These are phyloP conservation scores for Schizochytrium sp. DNA, from an alignment of 108 stramenopile genomes.

Conservation along the genomic window DNA sequence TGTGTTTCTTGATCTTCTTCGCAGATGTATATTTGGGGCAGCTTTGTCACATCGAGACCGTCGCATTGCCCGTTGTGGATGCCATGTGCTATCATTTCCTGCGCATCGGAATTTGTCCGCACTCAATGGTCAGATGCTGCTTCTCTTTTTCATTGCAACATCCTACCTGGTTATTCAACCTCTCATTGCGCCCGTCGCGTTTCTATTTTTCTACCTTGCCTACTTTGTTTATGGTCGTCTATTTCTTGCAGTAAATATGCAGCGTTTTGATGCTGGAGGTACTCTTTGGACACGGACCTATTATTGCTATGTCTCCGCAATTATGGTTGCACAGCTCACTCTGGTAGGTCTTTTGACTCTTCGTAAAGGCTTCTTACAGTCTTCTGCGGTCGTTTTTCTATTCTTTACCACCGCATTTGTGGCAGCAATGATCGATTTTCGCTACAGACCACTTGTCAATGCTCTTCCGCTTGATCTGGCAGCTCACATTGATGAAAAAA, in stretches of 20 bases:
- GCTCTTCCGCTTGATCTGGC: conserved; percentile 42
- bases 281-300: conserved; percentile 44
- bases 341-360: conserved; percentile 15
- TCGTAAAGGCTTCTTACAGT: background rate
- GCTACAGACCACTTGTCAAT: conserved; percentile 25
- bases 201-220: conserved; percentile 13
- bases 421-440: conserved; percentile 42
- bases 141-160: conserved; percentile 49
- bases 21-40: conserved; percentile 24
- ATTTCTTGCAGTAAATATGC: conserved; percentile 44
- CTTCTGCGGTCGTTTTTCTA: background rate
- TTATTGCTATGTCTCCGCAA: conserved; percentile 47
- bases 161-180: conserved; percentile 51
- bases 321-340: conserved; percentile 42
- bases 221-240: conserved; percentile 51
- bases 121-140: conserved; percentile 51
- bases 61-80: conserved; percentile 7
- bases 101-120: conserved; percentile 29
- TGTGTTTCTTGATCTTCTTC: background rate
- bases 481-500: conserved; percentile 8
- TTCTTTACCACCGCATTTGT: conserved; percentile 41
- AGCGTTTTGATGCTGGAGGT: conserved; percentile 42
- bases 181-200: conserved; percentile 37
- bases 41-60: conserved; percentile 47
- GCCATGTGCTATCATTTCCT: conserved; percentile 33